Percentiles rank a stretch among this genome's conserved stretches.
Evolutionary conservation across 2,329 filamentous ascomycete genomes (phyloP).

Genomic region (Paraphaeosphaeria sporulosa): DNA sequence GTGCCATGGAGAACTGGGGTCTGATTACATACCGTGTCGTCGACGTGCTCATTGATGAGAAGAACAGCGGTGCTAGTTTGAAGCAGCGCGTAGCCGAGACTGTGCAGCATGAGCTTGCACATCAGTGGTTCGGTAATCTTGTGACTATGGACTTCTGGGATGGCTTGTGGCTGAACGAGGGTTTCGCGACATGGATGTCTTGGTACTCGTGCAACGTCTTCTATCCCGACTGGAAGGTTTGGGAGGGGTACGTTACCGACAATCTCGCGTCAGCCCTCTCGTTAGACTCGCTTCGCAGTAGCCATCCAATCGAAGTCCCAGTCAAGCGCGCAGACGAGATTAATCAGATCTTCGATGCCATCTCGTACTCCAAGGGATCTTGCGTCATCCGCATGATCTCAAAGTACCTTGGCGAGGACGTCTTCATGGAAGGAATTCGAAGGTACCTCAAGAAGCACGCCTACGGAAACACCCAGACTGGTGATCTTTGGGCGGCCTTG

Average conservation of each 20-base stretch:
- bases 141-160: conserved; percentile 99
- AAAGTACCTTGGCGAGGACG: conserved; percentile 89
- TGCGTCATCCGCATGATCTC: conserved; percentile 98
- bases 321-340: conserved; percentile 96
- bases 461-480: conserved; percentile 93
- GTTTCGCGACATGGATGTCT: conserved; percentile 91
- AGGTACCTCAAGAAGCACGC: conserved; percentile 94
- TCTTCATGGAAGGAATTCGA: conserved; percentile 90
- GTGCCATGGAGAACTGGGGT: conserved; percentile 99
- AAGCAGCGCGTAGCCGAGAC: conserved; percentile 95
- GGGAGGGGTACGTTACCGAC: conserved; percentile 93
- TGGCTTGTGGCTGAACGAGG: conserved; percentile 94
- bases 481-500: conserved; percentile 88
- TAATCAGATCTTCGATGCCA: conserved; percentile 97
- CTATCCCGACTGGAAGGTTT: conserved; percentile 98
- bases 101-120: conserved; percentile 94
- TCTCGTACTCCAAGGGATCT: conserved; percentile 96
- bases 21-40: conserved; percentile 94
- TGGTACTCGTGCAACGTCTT: conserved; percentile 95
- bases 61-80: conserved; percentile 84
- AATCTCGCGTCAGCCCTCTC: conserved; percentile 87
- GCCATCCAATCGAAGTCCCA: conserved; percentile 94
- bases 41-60: conserved; percentile 88
- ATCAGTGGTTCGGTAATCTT: conserved; percentile 98
- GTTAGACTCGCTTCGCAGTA: conserved; percentile 90